These are phyloP conservation scores for Cornus controversa DNA, from an alignment of 148 eudicot species.

Conservation along the genomic window DNA sequence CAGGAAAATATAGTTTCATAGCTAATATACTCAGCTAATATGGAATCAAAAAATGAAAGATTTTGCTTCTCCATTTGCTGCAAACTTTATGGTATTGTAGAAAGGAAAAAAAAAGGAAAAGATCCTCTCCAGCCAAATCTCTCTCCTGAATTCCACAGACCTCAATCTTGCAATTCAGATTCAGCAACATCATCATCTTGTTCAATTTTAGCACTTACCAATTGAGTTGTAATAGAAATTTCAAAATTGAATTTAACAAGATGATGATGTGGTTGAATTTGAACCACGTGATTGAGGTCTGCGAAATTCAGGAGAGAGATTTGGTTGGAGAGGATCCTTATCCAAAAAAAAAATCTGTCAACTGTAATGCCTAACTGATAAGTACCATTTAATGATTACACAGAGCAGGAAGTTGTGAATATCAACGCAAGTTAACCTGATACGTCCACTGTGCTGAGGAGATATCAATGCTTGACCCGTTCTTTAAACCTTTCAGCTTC, in stretches of 20 bases:
- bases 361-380: not conserved
- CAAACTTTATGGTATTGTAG: not conserved
- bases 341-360: not conserved
- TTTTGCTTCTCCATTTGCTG: not conserved
- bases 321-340: too few species aligned
- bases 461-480: constrained; percentile 51
- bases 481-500: constrained; percentile 51
- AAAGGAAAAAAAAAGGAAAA: not conserved
- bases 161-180: too few species aligned
- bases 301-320: too few species aligned
- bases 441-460: constrained; percentile 83
- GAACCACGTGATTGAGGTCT: too few species aligned
- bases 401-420: not conserved
- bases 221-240: too few species aligned
- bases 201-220: too few species aligned
- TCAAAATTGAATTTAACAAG: too few species aligned
- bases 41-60: too few species aligned
- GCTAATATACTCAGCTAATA: not conserved
- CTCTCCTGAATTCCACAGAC: too few species aligned
- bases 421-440: constrained; percentile 48
- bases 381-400: not conserved
- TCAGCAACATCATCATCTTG: too few species aligned
- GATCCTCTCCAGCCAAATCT: too few species aligned
- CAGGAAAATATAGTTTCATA: not conserved
- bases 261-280: too few species aligned